phyloP scores from a whole-genome alignment of 768 basidiomycete genomes.

The Tulasnella sp. region DNA sequence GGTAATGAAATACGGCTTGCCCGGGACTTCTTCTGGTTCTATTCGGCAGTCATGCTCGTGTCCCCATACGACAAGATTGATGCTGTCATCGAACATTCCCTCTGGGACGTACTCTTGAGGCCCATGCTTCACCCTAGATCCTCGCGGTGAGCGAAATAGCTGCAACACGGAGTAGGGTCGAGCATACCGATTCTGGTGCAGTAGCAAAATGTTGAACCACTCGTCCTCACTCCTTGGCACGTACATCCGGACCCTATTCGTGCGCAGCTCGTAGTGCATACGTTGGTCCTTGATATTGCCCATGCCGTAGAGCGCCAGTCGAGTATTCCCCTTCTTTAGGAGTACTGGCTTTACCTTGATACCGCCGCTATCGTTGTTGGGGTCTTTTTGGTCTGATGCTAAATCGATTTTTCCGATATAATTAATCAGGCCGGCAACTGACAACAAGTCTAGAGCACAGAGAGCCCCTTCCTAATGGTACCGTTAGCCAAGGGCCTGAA shows the following conservation, averaged over 20 bases:
- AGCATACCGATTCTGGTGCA: conserved; percentile 92
- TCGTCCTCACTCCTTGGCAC: conserved; percentile 88
- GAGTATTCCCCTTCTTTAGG: conserved; percentile 81
- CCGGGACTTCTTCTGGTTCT: conserved; percentile 85
- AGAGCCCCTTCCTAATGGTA: conserved; percentile 82
- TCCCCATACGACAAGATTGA: conserved; percentile 95
- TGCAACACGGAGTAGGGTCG: not conserved
- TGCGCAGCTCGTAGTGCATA: conserved; percentile 94
- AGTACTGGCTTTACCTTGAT: conserved; percentile 90
- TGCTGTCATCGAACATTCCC: conserved; percentile 93
- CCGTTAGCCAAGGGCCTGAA: not conserved
- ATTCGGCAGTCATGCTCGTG: conserved; percentile 99
- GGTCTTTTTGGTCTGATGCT: conserved; percentile 42
- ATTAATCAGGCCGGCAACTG: conserved; percentile 90
- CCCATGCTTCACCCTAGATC: conserved; percentile 82
- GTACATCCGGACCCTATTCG: conserved; percentile 94
- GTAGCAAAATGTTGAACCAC: conserved; percentile 92
- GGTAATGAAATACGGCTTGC: conserved; percentile 86
- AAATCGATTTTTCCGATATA: conserved; percentile 98
- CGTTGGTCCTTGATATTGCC: conserved; percentile 96
- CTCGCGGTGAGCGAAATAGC: not conserved
- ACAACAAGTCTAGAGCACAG: conserved; percentile 92
- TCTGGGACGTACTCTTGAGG: conserved; percentile 95
- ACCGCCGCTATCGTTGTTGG: conserved; percentile 48
- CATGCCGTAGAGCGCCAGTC: conserved; percentile 91